These are phyloP conservation scores for Thymus quinquecostatus DNA, from an alignment of 257 asterid species.

Conservation along the genomic window DNA sequence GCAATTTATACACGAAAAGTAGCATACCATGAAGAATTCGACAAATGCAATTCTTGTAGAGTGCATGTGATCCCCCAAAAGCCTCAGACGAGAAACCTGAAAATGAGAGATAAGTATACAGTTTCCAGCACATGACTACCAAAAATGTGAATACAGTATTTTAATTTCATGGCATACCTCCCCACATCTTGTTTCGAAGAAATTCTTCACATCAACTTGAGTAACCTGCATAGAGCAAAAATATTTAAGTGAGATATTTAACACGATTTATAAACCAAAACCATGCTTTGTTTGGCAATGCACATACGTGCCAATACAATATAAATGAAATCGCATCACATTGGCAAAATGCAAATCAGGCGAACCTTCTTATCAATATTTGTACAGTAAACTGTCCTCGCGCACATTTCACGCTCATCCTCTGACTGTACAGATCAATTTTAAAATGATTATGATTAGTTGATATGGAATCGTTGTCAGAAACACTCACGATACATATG, in stretches of 20 bases:
- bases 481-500: not conserved
- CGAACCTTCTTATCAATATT: constrained; percentile 88
- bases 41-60: constrained; percentile 91
- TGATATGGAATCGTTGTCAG: not conserved
- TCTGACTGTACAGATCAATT: constrained; percentile 58
- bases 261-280: not conserved
- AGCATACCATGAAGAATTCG: constrained; percentile 76
- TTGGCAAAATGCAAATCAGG: not conserved
- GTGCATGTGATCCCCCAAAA: constrained; percentile 93
- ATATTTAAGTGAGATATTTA: constrained; percentile 2
- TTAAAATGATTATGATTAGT: not conserved
- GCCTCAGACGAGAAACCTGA: constrained; percentile 96
- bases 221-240: constrained; percentile 53
- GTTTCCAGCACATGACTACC: constrained; percentile 16
- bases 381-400: constrained; percentile 95
- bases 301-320: not conserved
- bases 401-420: constrained; percentile 98
- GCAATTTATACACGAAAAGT: constrained; percentile 3
- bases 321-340: not conserved
- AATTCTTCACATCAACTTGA: constrained; percentile 80
- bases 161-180: constrained; percentile 54
- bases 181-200: constrained; percentile 89
- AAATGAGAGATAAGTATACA: constrained; percentile 13
- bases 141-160: constrained; percentile 1
- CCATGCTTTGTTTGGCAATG: not conserved